Base-by-base conservation (phyloP, 306 rosid genomes). In the Ormosia semicastrata region DNA sequence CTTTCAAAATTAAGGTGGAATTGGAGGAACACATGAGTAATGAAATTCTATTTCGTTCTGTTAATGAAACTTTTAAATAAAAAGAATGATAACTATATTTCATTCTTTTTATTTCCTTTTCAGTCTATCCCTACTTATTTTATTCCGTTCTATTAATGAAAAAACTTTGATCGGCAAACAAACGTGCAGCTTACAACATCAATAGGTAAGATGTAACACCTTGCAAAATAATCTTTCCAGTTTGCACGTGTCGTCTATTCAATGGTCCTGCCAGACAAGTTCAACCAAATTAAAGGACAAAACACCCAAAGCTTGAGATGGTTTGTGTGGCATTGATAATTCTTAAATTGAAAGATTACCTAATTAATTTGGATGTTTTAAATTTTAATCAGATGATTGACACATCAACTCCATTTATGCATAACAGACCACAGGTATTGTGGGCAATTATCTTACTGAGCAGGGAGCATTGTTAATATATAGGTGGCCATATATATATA, bases 221-320 rank as follows among this genome's bases (percentile, higher is more conserved):
- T 57, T 39, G 57, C 37, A 63, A 72, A 72, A 72, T 36, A 69
- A 72, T 56, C 58, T 68, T 69, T 34, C 64, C 56, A 86, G 33
- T 8, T 58, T 73, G 73, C 77, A 84, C 68, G 65, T 87, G 79
- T 67, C 53, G 58, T 76, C 84, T n/a, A 71, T 73, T 84, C 75
- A 58, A 59, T 50, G 66, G 76, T 60, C 67, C 43, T 12, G 70
- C 29, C 24, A 11, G 63, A 59, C 76, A 71, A 56, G 72, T 29
- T 73, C 18, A 63, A 71, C 78, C 73, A 18, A 58, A 71, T 64
- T 57, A 76, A 79, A 71, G 36, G 73, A 50, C 58, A 64, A 36
- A 71, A 37, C 63, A 29, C 57, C 68, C 4, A 13, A 65, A 66
- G 39, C 9, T 63, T 36, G 70, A 43, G 71, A 12, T 33, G 41